Evolutionary conservation across 2,329 filamentous ascomycete species (phyloP).

Genomic region (Pseudohalonectria lignicola): DNA sequence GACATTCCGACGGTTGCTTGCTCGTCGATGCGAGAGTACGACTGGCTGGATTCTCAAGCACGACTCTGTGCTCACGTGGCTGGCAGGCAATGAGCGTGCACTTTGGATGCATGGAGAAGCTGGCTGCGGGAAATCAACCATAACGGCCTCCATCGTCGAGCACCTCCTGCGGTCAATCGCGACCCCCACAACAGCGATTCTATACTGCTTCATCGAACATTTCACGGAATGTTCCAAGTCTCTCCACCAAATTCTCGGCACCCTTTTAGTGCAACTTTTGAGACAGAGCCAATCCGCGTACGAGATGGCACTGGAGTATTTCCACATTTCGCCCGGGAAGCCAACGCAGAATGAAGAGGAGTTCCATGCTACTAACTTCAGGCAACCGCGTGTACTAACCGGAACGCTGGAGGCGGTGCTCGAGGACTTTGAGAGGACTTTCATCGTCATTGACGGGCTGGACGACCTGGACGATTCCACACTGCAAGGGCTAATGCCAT

Average conservation of each 20-base stretch:
- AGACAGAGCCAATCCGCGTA: neutral
- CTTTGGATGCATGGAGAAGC: too few species aligned
- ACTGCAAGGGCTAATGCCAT: neutral
- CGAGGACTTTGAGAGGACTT: neutral
- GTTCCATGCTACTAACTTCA: too few species aligned
- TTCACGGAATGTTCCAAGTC: neutral
- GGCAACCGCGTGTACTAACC: neutral
- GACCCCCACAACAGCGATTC: neutral
- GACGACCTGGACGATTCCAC: neutral
- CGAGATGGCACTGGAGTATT: neutral
- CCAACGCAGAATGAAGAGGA: too few species aligned
- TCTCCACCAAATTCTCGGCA: too few species aligned
- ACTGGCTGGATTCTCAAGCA: too few species aligned
- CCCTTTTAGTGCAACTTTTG: neutral
- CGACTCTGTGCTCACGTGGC: too few species aligned
- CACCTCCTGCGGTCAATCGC: neutral
- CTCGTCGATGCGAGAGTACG: too few species aligned
- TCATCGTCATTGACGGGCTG: neutral
- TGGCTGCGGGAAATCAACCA: constrained; percentile 16
- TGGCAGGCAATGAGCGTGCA: too few species aligned
- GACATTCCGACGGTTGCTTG: too few species aligned
- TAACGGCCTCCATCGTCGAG: constrained; percentile 10
- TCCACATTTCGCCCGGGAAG: too few species aligned
- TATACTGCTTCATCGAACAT: neutral
- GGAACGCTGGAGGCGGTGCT: neutral